Base-by-base conservation (phyloP, 2,329 filamentous ascomycete genomes). In the Clonostachys rhizophaga region DNA sequence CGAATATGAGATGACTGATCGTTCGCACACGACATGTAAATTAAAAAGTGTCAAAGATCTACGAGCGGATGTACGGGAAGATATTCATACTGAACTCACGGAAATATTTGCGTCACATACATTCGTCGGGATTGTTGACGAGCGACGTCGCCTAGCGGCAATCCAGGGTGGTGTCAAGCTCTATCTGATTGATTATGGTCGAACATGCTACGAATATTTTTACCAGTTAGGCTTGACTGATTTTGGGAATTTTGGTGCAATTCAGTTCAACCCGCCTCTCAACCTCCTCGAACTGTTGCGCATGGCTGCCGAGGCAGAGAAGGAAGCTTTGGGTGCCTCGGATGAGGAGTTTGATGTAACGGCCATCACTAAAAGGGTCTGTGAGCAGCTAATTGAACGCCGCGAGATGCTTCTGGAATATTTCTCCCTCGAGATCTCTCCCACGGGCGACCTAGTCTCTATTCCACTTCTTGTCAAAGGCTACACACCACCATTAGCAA, bases 201-300 rank as follows among this genome's bases (percentile, higher is more conserved):
- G 92, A 62, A 72, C 88, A 2, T 88, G 83, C 63, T 87, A 84
- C 51, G 92, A 97, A 57, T 95, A 92, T 64, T 95, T 97, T 64
- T 99, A 99, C 69, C 94, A 99, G 67, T 71, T 97, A 17, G 92
- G 91, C 0, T 78, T 99, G 35, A 95, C 91, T 0, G 91, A 99
- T 60, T 99, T 99, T 67, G 90, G 87, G 2, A 99, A 99, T 62
- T 96, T 96, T 59, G 94, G 94, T 4, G 67, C 75, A 18, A 91
- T 99, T 49, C 83, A 81, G 11, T 90, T 99, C 57, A 80, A 83
- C 43, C 88, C 90, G 3, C 79, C 90, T 0, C 76, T 96, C 1
- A 75, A 83, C 49, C 69, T 99, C 6, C 70, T 75, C 5, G 81
- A 87, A 48, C 66, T 97, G 6, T 75, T 99, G 13, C 69, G 71